Evolutionary conservation across 2,329 filamentous ascomycete species (phyloP).

Genomic region (Pyrenochaeta sp.): DNA sequence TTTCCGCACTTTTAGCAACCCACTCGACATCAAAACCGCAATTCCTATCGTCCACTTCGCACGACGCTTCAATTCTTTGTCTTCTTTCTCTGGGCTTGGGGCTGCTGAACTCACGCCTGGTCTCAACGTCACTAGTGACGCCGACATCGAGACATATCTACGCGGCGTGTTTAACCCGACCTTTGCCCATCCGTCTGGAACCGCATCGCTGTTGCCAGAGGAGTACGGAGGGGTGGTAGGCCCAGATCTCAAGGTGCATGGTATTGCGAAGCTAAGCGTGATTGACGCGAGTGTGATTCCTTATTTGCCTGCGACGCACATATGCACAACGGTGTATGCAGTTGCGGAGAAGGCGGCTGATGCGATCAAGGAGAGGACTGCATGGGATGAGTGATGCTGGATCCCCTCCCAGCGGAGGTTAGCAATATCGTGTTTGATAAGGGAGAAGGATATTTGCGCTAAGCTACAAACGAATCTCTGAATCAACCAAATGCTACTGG

Average conservation of each 20-base stretch:
- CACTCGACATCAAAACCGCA: constrained; percentile 37
- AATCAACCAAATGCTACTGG: too few species aligned
- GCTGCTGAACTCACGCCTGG: constrained; percentile 27
- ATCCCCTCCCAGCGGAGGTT: not conserved
- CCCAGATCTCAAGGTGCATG: constrained; percentile 28
- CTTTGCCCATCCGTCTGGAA: constrained; percentile 26
- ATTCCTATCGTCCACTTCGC: constrained; percentile 37
- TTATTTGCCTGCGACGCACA: constrained; percentile 22
- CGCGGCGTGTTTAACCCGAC: constrained; percentile 4
- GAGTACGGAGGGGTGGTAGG: constrained; percentile 33
- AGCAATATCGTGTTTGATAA: not conserved
- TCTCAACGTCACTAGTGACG: constrained; percentile 18
- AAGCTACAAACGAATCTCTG: too few species aligned
- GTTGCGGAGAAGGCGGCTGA: constrained; percentile 30
- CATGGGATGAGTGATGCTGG: not conserved
- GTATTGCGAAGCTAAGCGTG: constrained; percentile 25
- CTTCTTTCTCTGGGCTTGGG: constrained; percentile 17
- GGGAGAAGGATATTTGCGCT: not conserved
- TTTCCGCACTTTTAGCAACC: constrained; percentile 42
- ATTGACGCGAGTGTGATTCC: constrained; percentile 35
- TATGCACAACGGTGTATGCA: constrained; percentile 34
- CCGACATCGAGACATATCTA: constrained; percentile 2
- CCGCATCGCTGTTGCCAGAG: constrained; percentile 27
- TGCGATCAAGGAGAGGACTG: constrained; percentile 14
- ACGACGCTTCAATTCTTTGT: constrained; percentile 24